Evolutionary conservation across 169 alveolate genomes (phyloP), one percentile per base, ranked within the genome.

Genomic region (Eimeria praecox): DNA sequence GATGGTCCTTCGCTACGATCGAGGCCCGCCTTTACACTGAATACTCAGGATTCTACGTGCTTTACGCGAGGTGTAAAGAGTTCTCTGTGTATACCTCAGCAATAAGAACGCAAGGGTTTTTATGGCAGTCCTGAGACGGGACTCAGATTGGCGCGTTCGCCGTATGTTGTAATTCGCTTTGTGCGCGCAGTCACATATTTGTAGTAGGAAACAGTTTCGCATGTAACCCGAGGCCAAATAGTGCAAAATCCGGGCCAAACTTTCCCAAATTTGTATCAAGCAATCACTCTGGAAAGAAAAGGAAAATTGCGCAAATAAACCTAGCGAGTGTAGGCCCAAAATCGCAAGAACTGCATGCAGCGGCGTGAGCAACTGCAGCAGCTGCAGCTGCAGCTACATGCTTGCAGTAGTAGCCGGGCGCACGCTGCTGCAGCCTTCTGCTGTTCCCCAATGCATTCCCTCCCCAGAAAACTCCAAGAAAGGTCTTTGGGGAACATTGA

Each of bases 371-470:
- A 49, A 44, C 86, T 14, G 38, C 16, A 75, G 86, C 56, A 42
- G 90, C 64, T 2, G 71, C 90, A 3, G 90, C 90, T 8, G 90
- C 71, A 42, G 71, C 90, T n/a, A 46, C 90, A 22, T 46, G 71
- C 40, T n/a, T 80, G 90, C 16, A 80, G 69, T n/a, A 46, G 90
- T 44, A 49, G 30, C 62, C n/a, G 66, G 40, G 90, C 38, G 90
- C 90, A 46, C 24, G 90, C 46, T 80, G 90, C 90, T 42, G 90
- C 90, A 22, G 59, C 71, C 69, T 80, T 49, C 90, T 52, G 69
- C 71, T 33, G 44, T 42, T 46, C 27, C 12, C 62, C 49, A 30
- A 46, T 12, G 56, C 24, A n/a, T 44, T 42, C 42, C 44, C 18
- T 46, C 44, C 20, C 71, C 38, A 27, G 30, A n/a, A 46, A 49